Evolutionary conservation across 345 rosid genomes (phyloP).

Genomic region (Chamaenerion angustifolium): DNA sequence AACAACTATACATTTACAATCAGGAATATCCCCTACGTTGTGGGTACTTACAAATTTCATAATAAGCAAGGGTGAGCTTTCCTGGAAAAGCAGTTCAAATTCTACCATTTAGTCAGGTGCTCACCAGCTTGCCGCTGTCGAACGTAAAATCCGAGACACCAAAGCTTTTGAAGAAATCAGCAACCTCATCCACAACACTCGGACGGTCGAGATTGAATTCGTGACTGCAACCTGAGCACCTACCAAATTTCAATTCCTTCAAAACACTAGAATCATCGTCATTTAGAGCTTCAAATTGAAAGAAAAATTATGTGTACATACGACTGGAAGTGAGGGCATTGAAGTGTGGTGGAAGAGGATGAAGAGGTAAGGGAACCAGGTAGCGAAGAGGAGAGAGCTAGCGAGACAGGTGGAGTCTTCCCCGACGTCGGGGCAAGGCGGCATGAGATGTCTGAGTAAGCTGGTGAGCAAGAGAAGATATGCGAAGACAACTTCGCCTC

Average conservation of each 20-base stretch:
- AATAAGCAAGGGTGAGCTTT: background rate
- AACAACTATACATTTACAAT: constrained; percentile 49
- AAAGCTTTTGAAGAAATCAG: constrained; percentile 40
- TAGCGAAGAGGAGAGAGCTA: constrained; percentile 7
- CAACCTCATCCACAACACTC: constrained; percentile 51
- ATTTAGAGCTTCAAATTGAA: background rate
- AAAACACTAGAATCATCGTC: background rate
- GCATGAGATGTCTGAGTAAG: constrained; percentile 35
- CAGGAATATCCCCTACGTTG: constrained; percentile 65
- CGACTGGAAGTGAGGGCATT: constrained; percentile 77
- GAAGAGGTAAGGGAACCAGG: constrained; percentile 11
- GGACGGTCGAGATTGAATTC: constrained; percentile 82
- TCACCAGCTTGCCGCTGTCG: constrained; percentile 71
- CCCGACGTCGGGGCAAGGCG: constrained; percentile 17
- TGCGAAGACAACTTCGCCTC: constrained; percentile 28
- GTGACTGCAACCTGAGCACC: constrained; percentile 93
- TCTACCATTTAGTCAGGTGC: too few relatives aligned
- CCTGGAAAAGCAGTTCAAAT: background rate
- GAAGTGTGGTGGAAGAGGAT: constrained; percentile 49
- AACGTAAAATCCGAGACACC: constrained; percentile 78
- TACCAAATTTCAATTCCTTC: constrained; percentile 9
- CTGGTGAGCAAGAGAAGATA: constrained; percentile 26
- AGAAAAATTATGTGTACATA: constrained; percentile 16
- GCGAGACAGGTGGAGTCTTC: constrained; percentile 6
- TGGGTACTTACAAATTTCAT: constrained; percentile 60